phyloP scores from a whole-genome alignment of 257 asterid species.

The Orobanche coerulescens region DNA sequence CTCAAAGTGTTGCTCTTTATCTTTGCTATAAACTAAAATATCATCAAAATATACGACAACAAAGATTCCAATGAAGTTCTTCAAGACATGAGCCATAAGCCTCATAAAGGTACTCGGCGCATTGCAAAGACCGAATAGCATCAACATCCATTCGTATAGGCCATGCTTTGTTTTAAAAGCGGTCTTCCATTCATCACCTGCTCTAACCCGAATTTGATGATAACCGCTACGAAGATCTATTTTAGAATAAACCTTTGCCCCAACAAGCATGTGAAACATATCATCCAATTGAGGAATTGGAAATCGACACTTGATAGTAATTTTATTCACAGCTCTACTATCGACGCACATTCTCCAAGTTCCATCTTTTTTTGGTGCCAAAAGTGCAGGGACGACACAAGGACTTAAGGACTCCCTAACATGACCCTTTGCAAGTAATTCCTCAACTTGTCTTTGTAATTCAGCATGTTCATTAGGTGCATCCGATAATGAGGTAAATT shows the following conservation, averaged over 20 bases:
- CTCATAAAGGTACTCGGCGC: neutral
- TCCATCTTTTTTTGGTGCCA: no score
- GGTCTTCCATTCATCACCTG: constrained; percentile 11
- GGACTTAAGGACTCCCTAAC: neutral
- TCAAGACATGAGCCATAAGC: no score
- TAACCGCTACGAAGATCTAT: no score
- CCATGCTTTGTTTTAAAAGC: neutral
- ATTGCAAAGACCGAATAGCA: constrained; percentile 6
- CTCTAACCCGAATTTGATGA: neutral
- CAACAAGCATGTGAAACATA: neutral
- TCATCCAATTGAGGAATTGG: neutral
- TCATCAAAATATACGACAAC: no score
- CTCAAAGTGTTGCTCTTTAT: no score
- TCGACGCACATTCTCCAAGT: no score
- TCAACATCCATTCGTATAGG: neutral
- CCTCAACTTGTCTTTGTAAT: neutral
- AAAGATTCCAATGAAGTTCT: no score
- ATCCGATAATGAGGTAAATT: neutral
- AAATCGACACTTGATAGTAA: neutral
- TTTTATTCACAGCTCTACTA: neutral
- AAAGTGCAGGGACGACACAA: neutral
- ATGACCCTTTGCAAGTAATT: neutral
- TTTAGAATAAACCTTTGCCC: neutral
- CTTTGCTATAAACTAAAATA: no score
- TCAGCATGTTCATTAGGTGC: neutral